Evolutionary conservation across 768 basidiomycete species (phyloP).

Genomic region (Boletus rex-veris): DNA sequence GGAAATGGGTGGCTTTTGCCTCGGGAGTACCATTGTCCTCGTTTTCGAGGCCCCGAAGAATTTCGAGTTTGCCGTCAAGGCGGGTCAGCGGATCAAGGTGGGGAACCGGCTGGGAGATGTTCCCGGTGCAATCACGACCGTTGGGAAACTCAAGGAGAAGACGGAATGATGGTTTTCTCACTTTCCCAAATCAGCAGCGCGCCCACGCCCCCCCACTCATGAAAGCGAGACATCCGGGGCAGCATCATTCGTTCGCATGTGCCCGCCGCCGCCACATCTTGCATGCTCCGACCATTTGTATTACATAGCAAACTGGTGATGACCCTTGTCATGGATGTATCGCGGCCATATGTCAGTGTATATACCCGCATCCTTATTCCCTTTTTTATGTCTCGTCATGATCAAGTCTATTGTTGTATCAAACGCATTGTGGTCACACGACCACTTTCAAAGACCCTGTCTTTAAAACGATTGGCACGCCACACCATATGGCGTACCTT

Average conservation of each 20-base stretch:
- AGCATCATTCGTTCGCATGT: neutral
- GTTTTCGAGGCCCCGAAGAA: conserved; percentile 91
- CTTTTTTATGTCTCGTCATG: neutral
- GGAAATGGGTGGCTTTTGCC: conserved; percentile 96
- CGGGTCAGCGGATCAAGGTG: conserved; percentile 83
- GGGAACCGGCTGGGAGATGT: conserved; percentile 76
- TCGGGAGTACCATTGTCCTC: conserved; percentile 94
- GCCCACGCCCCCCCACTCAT: no score
- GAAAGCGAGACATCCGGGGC: neutral
- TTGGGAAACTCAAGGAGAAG: conserved; percentile 35
- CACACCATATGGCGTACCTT: no score
- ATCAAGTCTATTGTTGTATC: neutral
- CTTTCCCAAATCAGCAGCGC: neutral
- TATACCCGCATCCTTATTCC: conserved; percentile 16
- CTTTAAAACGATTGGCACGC: no score
- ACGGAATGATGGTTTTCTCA: conserved; percentile 17
- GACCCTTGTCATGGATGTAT: conserved; percentile 7
- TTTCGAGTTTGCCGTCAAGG: conserved; percentile 73
- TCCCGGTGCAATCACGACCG: conserved; percentile 10
- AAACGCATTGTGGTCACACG: neutral
- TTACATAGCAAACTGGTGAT: neutral
- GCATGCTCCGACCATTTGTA: neutral
- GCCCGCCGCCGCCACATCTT: neutral
- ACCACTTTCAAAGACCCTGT: neutral
- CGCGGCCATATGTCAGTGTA: conserved; percentile 2